Evolutionary conservation across 164 flowering plant genomes (phyloP).

Genomic region (Aristolochia californica): DNA sequence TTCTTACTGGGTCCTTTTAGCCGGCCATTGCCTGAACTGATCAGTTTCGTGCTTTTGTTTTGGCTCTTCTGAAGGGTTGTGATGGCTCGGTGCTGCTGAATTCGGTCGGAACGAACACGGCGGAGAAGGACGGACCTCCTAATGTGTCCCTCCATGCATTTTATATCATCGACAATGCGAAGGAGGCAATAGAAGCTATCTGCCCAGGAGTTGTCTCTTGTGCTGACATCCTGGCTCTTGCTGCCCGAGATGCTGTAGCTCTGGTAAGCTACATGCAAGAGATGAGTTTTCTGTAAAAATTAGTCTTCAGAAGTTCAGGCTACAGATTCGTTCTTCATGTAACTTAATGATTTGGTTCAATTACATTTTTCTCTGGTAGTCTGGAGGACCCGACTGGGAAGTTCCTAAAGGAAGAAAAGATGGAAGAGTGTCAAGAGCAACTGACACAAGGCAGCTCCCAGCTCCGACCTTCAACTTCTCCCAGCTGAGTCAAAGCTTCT

Average conservation of each 20-base stretch:
- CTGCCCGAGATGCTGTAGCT: constrained; percentile 70
- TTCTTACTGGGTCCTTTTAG: background rate
- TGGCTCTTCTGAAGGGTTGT: constrained; percentile 38
- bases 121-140: constrained; percentile 82
- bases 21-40: background rate
- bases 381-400: constrained; percentile 80
- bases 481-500: constrained; percentile 59
- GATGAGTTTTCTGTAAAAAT: no score
- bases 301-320: no score
- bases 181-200: constrained; percentile 40
- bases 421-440: constrained; percentile 71
- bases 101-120: constrained; percentile 31
- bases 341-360: background rate
- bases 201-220: constrained; percentile 86
- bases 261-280: no score
- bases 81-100: constrained; percentile 61
- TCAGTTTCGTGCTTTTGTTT: background rate
- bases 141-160: constrained; percentile 70
- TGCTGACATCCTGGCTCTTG: constrained; percentile 75
- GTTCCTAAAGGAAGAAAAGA: constrained; percentile 83
- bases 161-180: constrained; percentile 66
- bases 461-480: constrained; percentile 68
- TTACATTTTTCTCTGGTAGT: constrained; percentile 16
- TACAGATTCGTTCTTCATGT: background rate
- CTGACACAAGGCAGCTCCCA: constrained; percentile 52